Evolutionary conservation across 2,329 filamentous ascomycete species (phyloP).

Genomic region (Ciborinia camelliae): DNA sequence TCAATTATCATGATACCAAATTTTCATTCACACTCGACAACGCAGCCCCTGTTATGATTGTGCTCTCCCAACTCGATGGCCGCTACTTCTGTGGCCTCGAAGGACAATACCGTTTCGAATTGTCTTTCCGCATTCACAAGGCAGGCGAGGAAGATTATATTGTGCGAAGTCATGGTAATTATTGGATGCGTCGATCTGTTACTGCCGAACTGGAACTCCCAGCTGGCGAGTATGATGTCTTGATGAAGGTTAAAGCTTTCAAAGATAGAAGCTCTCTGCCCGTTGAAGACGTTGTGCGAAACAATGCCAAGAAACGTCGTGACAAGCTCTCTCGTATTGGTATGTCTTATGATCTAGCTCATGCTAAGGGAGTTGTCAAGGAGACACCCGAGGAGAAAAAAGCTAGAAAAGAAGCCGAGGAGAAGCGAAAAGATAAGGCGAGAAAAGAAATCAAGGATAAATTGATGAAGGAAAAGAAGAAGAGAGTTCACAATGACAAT

Average conservation of each 20-base stretch:
- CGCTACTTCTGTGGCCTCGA: conserved; percentile 60
- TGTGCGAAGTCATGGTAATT: conserved; percentile 47
- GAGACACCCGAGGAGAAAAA: conserved; percentile 44
- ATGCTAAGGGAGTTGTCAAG: conserved; percentile 53
- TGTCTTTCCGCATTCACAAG: conserved; percentile 49
- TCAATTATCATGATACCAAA: conserved; percentile 57
- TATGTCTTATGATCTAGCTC: conserved; percentile 57
- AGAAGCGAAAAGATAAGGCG: conserved; percentile 41
- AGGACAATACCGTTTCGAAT: conserved; percentile 52
- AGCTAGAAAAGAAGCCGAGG: conserved; percentile 45
- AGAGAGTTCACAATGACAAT: conserved; percentile 23
- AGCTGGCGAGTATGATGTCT: conserved; percentile 54
- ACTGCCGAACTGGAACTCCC: conserved; percentile 57
- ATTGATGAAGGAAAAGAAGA: conserved; percentile 33
- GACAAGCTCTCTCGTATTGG: conserved; percentile 60
- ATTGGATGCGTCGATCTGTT: conserved; percentile 53
- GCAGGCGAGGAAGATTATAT: conserved; percentile 55
- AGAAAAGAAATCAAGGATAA: conserved; percentile 42
- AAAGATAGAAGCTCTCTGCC: conserved; percentile 43
- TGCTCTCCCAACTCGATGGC: conserved; percentile 58
- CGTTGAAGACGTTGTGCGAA: conserved; percentile 45
- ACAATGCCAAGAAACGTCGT: conserved; percentile 37
- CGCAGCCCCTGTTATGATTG: conserved; percentile 54
- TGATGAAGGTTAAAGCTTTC: conserved; percentile 52
- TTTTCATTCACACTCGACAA: conserved; percentile 56